Evolutionary conservation across 2,329 filamentous ascomycete genomes (phyloP).

Genomic region (Colletotrichum tabaci): DNA sequence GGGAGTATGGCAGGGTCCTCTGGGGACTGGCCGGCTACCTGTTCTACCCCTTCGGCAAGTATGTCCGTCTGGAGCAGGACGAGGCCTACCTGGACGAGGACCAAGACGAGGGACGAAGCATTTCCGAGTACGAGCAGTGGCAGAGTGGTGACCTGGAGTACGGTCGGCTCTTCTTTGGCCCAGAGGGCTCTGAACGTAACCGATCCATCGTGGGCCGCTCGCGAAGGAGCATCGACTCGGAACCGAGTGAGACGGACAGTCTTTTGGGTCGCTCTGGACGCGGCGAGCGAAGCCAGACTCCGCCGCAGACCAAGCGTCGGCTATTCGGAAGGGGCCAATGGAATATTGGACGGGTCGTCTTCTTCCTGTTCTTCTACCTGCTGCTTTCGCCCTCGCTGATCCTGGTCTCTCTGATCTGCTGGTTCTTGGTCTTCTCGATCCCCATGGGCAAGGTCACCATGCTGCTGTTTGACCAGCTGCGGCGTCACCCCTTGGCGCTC

Average conservation of each 20-base stretch:
- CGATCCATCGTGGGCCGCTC: constrained; percentile 89
- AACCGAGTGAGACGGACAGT: constrained; percentile 87
- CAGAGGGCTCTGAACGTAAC: constrained; percentile 79
- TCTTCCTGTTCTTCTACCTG: constrained; percentile 97
- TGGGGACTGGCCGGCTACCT: constrained; percentile 89
- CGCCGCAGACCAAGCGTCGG: constrained; percentile 77
- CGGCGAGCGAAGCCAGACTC: constrained; percentile 61
- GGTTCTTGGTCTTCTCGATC: constrained; percentile 97
- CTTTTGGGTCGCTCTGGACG: constrained; percentile 77
- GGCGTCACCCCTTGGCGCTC: constrained; percentile 91
- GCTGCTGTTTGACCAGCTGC: constrained; percentile 90
- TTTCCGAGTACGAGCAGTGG: constrained; percentile 99
- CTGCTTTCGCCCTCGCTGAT: constrained; percentile 90
- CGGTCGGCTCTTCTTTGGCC: constrained; percentile 95
- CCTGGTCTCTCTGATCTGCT: constrained; percentile 89
- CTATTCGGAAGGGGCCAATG: constrained; percentile 96
- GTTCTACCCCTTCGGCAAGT: constrained; percentile 97
- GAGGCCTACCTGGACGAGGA: constrained; percentile 96
- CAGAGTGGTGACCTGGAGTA: constrained; percentile 97
- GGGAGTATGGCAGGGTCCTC: constrained; percentile 88
- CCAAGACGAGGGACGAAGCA: constrained; percentile 94
- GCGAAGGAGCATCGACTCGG: constrained; percentile 89
- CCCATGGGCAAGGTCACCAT: constrained; percentile 98
- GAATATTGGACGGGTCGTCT: constrained; percentile 94
- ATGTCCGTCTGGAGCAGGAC: constrained; percentile 92